Conservation (phyloP, 768 basidiomycete genomes). For the Tricholoma terreum region DNA sequence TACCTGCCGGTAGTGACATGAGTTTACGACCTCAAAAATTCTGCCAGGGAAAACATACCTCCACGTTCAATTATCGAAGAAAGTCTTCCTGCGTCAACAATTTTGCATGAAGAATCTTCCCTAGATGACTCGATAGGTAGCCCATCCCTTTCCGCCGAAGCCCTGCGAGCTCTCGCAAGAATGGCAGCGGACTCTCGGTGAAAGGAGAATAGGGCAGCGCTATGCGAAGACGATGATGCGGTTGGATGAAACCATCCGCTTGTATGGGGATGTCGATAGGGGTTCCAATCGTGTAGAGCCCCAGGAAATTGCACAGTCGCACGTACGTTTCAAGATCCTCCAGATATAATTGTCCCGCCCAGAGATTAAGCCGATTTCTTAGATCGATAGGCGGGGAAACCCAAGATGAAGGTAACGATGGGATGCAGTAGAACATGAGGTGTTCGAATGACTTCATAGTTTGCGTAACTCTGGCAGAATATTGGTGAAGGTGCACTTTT, state of each 20-base stretch:
- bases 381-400: constrained; percentile 8
- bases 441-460: constrained; percentile 36
- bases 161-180: constrained; percentile 32
- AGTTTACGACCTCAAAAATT: too few species aligned
- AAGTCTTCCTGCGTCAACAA: constrained; percentile 27
- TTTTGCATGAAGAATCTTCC: constrained; percentile 32
- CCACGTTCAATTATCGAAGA: not conserved
- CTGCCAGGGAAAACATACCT: not conserved
- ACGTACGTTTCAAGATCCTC: constrained; percentile 29
- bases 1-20: too few species aligned
- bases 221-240: constrained; percentile 16
- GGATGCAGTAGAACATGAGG: constrained; percentile 28
- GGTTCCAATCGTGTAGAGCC: constrained; percentile 10
- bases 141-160: constrained; percentile 37
- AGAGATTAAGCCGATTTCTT: constrained; percentile 37
- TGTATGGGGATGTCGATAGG: constrained; percentile 6
- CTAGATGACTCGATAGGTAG: constrained; percentile 37
- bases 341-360: constrained; percentile 45
- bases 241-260: constrained; percentile 30
- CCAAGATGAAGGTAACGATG: constrained; percentile 20
- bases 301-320: constrained; percentile 31
- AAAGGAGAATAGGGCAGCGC: constrained; percentile 27
- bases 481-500: constrained; percentile 38
- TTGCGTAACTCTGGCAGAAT: constrained; percentile 35
- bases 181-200: constrained; percentile 31